These are phyloP conservation scores for Emericellopsis cladophorae DNA, from an alignment of 2,329 filamentous ascomycete genomes.

Conservation along the genomic window DNA sequence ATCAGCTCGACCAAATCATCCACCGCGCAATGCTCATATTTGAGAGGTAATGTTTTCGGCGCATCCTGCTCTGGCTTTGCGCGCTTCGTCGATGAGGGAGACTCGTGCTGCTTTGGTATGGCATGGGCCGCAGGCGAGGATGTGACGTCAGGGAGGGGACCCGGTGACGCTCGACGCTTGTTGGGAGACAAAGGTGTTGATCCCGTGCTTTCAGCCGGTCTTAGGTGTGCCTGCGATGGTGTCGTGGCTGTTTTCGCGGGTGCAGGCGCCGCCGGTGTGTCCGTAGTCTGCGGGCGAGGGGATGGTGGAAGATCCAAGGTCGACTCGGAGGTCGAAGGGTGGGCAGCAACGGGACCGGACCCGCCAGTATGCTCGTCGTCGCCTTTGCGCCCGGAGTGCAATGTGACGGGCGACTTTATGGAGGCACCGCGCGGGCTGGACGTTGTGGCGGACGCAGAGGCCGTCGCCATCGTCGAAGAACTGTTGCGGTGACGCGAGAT, in stretches of 20 bases:
- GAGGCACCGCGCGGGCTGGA: not conserved
- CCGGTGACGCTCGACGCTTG: conserved; percentile 11
- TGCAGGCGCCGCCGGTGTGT: conserved; percentile 4
- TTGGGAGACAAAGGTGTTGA: conserved; percentile 13
- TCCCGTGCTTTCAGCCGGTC: not conserved
- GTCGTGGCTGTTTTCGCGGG: conserved; percentile 1
- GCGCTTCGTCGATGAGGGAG: conserved; percentile 32
- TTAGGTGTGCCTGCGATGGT: not conserved
- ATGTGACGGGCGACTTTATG: conserved; percentile 11
- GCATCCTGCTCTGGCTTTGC: conserved; percentile 34
- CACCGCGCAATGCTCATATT: conserved; percentile 71
- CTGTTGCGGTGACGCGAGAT: no score
- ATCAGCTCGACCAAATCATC: conserved; percentile 86
- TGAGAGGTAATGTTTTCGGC: conserved; percentile 50
- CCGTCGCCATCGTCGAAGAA: no score
- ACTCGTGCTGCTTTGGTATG: not conserved
- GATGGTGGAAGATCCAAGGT: conserved; percentile 1
- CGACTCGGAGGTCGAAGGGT: not conserved
- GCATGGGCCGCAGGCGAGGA: not conserved
- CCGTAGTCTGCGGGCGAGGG: not conserved
- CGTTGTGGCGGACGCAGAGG: no score
- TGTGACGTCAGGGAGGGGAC: not conserved
- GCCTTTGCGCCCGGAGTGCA: conserved; percentile 6
- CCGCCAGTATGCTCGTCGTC: not conserved
- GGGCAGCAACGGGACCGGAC: not conserved